phyloP scores from a whole-genome alignment of 2,329 filamentous ascomycete species.

The Meredithiella fracta region DNA sequence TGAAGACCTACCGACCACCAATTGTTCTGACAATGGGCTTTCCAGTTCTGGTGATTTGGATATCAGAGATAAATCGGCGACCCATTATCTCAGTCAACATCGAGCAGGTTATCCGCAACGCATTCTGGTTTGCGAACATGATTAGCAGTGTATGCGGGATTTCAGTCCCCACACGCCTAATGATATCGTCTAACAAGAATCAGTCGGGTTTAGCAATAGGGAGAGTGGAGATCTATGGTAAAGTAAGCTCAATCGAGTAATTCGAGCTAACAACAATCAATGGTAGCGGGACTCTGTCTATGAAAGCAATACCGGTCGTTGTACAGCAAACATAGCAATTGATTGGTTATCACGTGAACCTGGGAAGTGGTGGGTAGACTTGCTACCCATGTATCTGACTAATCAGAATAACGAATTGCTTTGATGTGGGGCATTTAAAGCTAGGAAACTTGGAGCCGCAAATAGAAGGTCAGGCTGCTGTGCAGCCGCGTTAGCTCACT shows the following conservation, averaged over 20 bases:
- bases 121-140: constrained; percentile 40
- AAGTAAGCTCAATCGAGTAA: neutral
- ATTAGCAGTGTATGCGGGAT: constrained; percentile 18
- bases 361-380: neutral
- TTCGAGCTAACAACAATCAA: neutral
- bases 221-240: neutral
- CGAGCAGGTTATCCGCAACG: constrained; percentile 36
- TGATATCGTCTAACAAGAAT: neutral
- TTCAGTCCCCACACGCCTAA: neutral
- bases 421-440: constrained; percentile 1
- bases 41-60: constrained; percentile 86
- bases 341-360: neutral
- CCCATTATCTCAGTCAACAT: constrained; percentile 31
- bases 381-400: neutral
- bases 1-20: constrained; percentile 60
- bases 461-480: constrained; percentile 23
- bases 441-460: constrained; percentile 1
- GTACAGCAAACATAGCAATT: neutral
- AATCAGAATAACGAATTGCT: neutral
- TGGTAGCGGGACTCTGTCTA: no score
- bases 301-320: no score
- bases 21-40: constrained; percentile 82
- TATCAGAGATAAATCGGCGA: constrained; percentile 52
- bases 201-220: neutral
- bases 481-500: constrained; percentile 22